Base-by-base conservation (phyloP, 2,329 filamentous ascomycete species). In the Daldinia sp. region DNA sequence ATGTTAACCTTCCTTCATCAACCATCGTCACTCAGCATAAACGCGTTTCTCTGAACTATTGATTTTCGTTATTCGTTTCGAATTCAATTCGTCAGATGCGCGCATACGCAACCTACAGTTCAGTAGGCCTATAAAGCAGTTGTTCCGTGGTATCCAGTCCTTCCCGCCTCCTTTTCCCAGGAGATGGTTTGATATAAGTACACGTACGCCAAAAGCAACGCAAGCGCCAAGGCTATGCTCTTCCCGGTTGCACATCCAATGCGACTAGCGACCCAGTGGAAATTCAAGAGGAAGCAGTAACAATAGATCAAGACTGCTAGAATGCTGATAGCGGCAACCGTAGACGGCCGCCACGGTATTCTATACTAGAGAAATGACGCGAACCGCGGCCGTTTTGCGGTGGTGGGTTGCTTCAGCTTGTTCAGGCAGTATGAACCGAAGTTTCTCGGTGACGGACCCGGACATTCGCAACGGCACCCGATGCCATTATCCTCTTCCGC, bases 381-480 rank as follows among this genome's bases (percentile, higher is more conserved):
- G 60, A 78, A 69, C 74, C 77, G 77, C 10, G 77, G 72, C 33
- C 74, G 73, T 46, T 75, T 74, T 26, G 71, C 67, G 12, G 72
- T 78, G 39, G 72, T 79, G 1, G 80, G 80, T 66, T 79, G 74
- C 72, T 80, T 81, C 28, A 82, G 72, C 68, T 75, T 80, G 68
- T 82, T 77, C 12, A 80, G 68, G 63, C 81, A 83, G 61, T 79
- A 80, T 9, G 71, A 69, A 1, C 72, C 72, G 54, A 75, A 76
- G 57, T 83, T 82, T 12, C 72, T 74, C 4, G 69, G 72, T 62
- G 71, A 73, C 50, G 68, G 64, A n/a, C 79, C 79, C 71, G 80
- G 76, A 69, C 81, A 83, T 63, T 79, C 77, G 67, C 81, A 83
- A 7, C 81, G 80, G 66, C 81, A 83, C 0, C 81, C 81, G 63